A percentile compares a stretch with the other conserved stretches of the same genome.
phyloP scores from a whole-genome alignment of 2,329 filamentous ascomycete species.

The Fusarium nanum region DNA sequence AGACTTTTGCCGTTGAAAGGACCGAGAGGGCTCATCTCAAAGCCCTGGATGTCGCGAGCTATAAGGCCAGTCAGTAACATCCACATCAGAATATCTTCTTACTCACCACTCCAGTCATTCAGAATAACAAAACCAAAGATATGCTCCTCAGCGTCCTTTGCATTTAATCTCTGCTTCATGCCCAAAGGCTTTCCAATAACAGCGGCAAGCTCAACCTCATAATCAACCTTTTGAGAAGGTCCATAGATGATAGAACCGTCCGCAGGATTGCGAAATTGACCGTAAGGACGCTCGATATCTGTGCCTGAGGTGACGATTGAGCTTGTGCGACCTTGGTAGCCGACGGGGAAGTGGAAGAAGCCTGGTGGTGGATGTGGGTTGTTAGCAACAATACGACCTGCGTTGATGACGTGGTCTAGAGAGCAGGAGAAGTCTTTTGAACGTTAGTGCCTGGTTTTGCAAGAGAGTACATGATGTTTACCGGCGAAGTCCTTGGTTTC shows the following conservation, averaged over 20 bases:
- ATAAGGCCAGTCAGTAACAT: too few relatives aligned
- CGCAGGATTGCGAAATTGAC: conserved; percentile 52
- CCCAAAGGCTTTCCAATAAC: conserved; percentile 57
- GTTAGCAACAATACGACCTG: conserved; percentile 55
- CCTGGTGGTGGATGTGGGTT: conserved; percentile 55
- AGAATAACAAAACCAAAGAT: conserved; percentile 72
- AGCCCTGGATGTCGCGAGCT: conserved; percentile 70
- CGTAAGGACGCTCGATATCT: conserved; percentile 59
- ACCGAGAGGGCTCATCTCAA: conserved; percentile 71
- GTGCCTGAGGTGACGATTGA: conserved; percentile 63
- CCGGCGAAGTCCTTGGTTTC: conserved; percentile 64
- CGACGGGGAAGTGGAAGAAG: conserved; percentile 62
- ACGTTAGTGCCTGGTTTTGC: not conserved
- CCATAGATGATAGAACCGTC: conserved; percentile 42
- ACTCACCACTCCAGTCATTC: conserved; percentile 68
- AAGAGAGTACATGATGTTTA: not conserved
- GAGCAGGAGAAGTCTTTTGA: conserved; percentile 65
- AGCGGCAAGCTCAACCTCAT: conserved; percentile 59
- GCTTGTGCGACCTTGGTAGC: conserved; percentile 66
- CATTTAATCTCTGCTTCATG: conserved; percentile 52
- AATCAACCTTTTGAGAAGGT: conserved; percentile 53
- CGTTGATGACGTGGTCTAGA: conserved; percentile 64
- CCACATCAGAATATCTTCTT: too few relatives aligned
- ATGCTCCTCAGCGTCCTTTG: conserved; percentile 65
- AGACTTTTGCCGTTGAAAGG: conserved; percentile 72